Base-by-base conservation (phyloP, 345 rosid genomes). In the Salix koriyanagi region DNA sequence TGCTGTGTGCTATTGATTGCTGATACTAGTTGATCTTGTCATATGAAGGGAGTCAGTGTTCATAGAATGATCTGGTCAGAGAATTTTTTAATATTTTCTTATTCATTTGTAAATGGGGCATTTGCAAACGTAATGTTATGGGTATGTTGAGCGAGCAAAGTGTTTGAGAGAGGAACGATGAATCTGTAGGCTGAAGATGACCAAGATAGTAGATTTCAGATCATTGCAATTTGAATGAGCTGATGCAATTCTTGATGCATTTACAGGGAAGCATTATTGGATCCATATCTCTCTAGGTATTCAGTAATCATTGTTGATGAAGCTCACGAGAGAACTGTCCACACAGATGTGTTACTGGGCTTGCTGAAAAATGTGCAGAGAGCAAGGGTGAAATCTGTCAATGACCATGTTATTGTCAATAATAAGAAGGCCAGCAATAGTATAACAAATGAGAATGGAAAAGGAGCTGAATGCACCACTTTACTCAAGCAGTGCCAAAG, bases 271-370 rank as follows among this genome's bases (percentile, higher is more conserved):
- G 92, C 96, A 36, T 76, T 95, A 75, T 64, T 93, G 86, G 99
- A 95, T 85, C 99, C 97, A 0, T 84, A 79, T 81, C 91, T 95
- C 64, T 90, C 96, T 52, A 89, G 89, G 81, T 95, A 95, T 76
- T 90, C 98, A 0, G 93, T 90, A 52, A 88, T 95, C 46, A 84
- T 93, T 76, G 88, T 93, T 36, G 99, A 95, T 85, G 98, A 93
- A 88, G 99, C 97, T 72, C 99, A 95, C 72, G 97, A 95, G 81
- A 93, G 99, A 87, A 90, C 94, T 78, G 90, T 95, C 73, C 93
- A 90, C 78, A 95, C 98, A 15, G 99, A 95, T 86, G 97, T 95
- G 26, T 83, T 95, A 77, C 79, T 95, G 76, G 98, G 92, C 75
- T 86, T 93, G 87, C 91, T 95, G 74, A 95, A 95, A 79, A 88